phyloP scores from a whole-genome alignment of 176 grass and related monocot species.

The Aechmea fasciata region DNA sequence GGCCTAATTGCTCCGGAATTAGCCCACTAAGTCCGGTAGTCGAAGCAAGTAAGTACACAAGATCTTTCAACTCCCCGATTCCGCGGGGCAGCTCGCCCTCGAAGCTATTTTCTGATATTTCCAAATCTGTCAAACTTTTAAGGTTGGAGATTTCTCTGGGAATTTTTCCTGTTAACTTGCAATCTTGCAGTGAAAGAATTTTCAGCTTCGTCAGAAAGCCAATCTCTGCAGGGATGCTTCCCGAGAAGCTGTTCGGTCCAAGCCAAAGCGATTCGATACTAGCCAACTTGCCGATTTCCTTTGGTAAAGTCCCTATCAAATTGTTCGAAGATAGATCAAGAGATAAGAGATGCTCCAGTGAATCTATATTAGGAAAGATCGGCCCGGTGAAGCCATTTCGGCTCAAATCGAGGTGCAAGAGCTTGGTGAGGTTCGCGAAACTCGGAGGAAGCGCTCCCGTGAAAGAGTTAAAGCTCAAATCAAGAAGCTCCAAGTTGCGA shows the following conservation, averaged over 20 bases:
- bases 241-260: slow-evolving; percentile 52
- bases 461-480: slow-evolving; percentile 47
- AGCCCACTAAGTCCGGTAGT: slow-evolving; percentile 51
- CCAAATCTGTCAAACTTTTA: slow-evolving; percentile 56
- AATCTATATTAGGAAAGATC: slow-evolving; percentile 60
- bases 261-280: slow-evolving; percentile 46
- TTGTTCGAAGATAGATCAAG: slow-evolving; percentile 79
- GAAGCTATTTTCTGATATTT: slow-evolving; percentile 86
- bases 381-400: slow-evolving; percentile 50
- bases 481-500: slow-evolving; percentile 50
- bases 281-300: slow-evolving; percentile 47
- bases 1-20: slow-evolving; percentile 54
- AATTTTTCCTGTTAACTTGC: slow-evolving; percentile 57
- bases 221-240: slow-evolving; percentile 63
- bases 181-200: slow-evolving; percentile 45
- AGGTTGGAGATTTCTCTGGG: slow-evolving; percentile 54
- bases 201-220: slow-evolving; percentile 56
- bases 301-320: slow-evolving; percentile 56
- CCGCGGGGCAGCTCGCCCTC: slow-evolving; percentile 46
- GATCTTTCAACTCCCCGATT: slow-evolving; percentile 52
- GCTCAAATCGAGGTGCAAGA: slow-evolving; percentile 68
- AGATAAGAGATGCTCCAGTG: slow-evolving; percentile 44
- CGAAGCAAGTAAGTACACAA: slow-evolving; percentile 50
- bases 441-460: slow-evolving; percentile 49
- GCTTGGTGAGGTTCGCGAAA: slow-evolving; percentile 51